A percentile compares a stretch with the other conserved stretches of the same genome.
Evolutionary conservation across 2,329 filamentous ascomycete genomes (phyloP).

Genomic region (Exophiala aquamarina): DNA sequence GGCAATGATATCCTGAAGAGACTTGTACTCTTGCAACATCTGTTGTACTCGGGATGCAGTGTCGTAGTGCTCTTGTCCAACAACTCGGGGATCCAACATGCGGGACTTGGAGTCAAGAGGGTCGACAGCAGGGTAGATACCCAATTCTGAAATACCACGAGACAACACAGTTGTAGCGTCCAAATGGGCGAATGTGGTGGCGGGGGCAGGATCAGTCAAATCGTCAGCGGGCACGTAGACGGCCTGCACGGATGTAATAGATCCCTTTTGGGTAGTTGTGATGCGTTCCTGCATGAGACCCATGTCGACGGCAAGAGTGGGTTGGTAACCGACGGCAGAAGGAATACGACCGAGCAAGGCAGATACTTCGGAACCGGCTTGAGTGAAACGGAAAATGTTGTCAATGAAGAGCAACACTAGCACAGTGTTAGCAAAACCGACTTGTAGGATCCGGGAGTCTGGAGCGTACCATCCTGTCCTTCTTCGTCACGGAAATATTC

Average conservation of each 20-base stretch:
- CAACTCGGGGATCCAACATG: slow-evolving; percentile 98
- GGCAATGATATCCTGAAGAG: slow-evolving; percentile 99
- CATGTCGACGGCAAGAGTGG: slow-evolving; percentile 98
- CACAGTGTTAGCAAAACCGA: slow-evolving; percentile 28
- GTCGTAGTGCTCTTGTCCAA: slow-evolving; percentile 97
- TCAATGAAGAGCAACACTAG: slow-evolving; percentile 97
- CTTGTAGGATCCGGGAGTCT: neutral
- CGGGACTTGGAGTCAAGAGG: slow-evolving; percentile 99
- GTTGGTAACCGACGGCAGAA: slow-evolving; percentile 99
- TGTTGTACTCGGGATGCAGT: slow-evolving; percentile 94
- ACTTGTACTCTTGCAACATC: slow-evolving; percentile 99
- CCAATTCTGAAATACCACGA: slow-evolving; percentile 99
- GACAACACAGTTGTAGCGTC: slow-evolving; percentile 99
- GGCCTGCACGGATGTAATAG: slow-evolving; percentile 99
- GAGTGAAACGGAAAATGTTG: slow-evolving; percentile 99
- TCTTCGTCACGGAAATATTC: slow-evolving; percentile 81
- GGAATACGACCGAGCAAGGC: slow-evolving; percentile 98
- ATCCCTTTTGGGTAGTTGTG: slow-evolving; percentile 98
- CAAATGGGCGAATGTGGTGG: slow-evolving; percentile 99
- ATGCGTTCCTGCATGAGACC: slow-evolving; percentile 99
- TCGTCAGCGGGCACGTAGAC: slow-evolving; percentile 99
- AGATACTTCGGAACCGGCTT: slow-evolving; percentile 99
- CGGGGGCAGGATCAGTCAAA: slow-evolving; percentile 99
- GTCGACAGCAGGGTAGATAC: slow-evolving; percentile 99
- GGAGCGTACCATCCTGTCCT: slow-evolving; percentile 79